Evolutionary conservation across 805 yeast species (phyloP), one percentile per base, ranked within the genome.

Genomic region (Saturnispora dispora): DNA sequence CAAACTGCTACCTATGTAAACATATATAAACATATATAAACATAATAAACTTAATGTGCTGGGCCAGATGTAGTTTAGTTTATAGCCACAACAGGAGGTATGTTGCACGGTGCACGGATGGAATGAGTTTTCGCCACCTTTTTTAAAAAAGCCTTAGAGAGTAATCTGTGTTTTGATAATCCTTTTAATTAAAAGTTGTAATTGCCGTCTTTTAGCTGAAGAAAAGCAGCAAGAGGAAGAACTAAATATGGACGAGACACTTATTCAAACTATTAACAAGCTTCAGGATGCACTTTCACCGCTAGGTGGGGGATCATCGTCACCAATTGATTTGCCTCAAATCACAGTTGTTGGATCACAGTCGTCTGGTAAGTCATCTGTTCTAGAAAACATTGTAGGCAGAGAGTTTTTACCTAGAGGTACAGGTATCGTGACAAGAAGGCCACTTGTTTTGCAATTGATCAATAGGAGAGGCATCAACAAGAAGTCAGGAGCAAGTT

Each of bases 221-320:
- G 18, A 22, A 22, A 15, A 25, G 11, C 32, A 15, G 5, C 23
- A 18, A 23, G 13, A 13, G 23, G 22, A 20, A 45, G 25, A 30
- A 11, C n/a, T 13, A 9, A 13, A 30, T 10, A 85, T 85, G 93
- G 93, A 85, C 69, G 88, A 83, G 67, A 69, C 81, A 25, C 76
- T 85, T 58, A 88, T 88, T 61, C 81, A 85, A 50, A 85, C 95
- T 22, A 91, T 88, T 64, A 88, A 88, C 73, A 87, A 86, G 67
- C 78, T 88, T 52, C 95, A 90, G 71, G 98, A 91, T 67, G 99
- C 96, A n/a, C 78, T 93, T 64, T 96, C 97, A 28, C 95, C 96
- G 10, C 76, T 91, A 43, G 98, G 97, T 23, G 90, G 90, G 28
- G 93, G 95, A 25, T 79, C 95, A 9, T 71, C 79, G 41, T 85